Evolutionary conservation across 2,329 filamentous ascomycete genomes (phyloP).

Genomic region (Lasiodiplodia sp.): DNA sequence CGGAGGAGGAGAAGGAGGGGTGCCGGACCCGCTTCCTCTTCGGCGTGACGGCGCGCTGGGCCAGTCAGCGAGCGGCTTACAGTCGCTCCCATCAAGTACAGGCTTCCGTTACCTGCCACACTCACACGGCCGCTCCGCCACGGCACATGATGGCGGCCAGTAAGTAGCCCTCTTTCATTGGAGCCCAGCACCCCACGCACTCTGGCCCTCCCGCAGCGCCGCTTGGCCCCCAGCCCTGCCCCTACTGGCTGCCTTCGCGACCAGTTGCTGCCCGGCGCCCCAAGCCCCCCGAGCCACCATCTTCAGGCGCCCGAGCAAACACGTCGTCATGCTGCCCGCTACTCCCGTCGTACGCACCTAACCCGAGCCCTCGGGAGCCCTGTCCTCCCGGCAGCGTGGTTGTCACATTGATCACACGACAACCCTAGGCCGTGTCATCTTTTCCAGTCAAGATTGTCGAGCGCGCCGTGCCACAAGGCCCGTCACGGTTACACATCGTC

Average conservation of each 20-base stretch:
- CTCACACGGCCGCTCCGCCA: slow-evolving; percentile 52
- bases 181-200: slow-evolving; percentile 33
- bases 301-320: slow-evolving; percentile 48
- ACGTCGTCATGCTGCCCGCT: slow-evolving; percentile 45
- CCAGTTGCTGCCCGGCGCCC: slow-evolving; percentile 26
- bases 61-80: slow-evolving; percentile 54
- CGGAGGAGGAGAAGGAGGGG: slow-evolving; percentile 36
- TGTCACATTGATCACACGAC: slow-evolving; percentile 56
- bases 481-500: slow-evolving; percentile 46
- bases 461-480: slow-evolving; percentile 48
- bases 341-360: slow-evolving; percentile 45
- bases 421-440: slow-evolving; percentile 44
- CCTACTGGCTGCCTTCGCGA: slow-evolving; percentile 27
- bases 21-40: slow-evolving; percentile 57
- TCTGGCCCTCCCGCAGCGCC: slow-evolving; percentile 36
- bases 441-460: slow-evolving; percentile 46
- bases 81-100: slow-evolving; percentile 55
- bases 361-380: slow-evolving; percentile 46
- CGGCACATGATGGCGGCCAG: slow-evolving; percentile 58
- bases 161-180: slow-evolving; percentile 58
- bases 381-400: slow-evolving; percentile 48
- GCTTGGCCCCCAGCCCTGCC: slow-evolving; percentile 38
- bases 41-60: slow-evolving; percentile 59
- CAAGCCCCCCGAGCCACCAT: slow-evolving; percentile 25
- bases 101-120: slow-evolving; percentile 58